These are phyloP conservation scores for Echium plantagineum DNA, from an alignment of 257 asterid species.

Conservation along the genomic window DNA sequence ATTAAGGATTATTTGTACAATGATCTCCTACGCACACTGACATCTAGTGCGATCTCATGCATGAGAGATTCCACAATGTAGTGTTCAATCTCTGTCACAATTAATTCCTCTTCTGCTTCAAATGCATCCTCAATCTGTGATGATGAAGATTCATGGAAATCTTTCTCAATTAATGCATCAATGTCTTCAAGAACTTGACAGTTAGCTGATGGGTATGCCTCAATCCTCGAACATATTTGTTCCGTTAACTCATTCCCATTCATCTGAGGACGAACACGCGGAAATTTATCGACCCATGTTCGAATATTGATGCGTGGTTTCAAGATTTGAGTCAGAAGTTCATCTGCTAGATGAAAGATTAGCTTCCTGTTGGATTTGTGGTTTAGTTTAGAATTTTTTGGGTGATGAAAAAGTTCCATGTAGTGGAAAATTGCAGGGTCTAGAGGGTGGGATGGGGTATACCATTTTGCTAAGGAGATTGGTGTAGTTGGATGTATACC, in stretches of 20 bases:
- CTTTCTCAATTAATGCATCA: slow-evolving; percentile 43
- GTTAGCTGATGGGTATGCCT: slow-evolving; percentile 37
- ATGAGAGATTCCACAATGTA: slow-evolving; percentile 45
- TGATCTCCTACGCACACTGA: neutral
- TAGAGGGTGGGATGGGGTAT: slow-evolving; percentile 50
- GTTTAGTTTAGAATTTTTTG: slow-evolving; percentile 8
- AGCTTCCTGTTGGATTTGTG: slow-evolving; percentile 52
- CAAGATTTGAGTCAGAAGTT: slow-evolving; percentile 38
- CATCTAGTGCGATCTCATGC: slow-evolving; percentile 40
- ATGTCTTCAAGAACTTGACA: slow-evolving; percentile 64
- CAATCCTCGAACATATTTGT: slow-evolving; percentile 30
- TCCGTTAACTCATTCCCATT: slow-evolving; percentile 19
- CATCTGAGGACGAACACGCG: neutral
- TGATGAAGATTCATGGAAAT: slow-evolving; percentile 14
- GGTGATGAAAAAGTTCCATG: slow-evolving; percentile 55
- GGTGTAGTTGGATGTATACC: slow-evolving; percentile 30
- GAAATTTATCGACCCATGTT: slow-evolving; percentile 3
- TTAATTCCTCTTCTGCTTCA: slow-evolving; percentile 36
- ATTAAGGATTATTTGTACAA: too few species aligned
- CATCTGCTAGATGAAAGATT: slow-evolving; percentile 59
- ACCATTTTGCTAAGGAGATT: slow-evolving; percentile 40
- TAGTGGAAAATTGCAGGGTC: slow-evolving; percentile 73
- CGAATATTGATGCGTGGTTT: slow-evolving; percentile 17
- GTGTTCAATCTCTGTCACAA: slow-evolving; percentile 51
- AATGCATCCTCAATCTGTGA: neutral